Percentiles rank a stretch among this genome's conserved stretches.
Conservation (phyloP, 129 eudicot species). For the Centrapalus pauciflorus region DNA sequence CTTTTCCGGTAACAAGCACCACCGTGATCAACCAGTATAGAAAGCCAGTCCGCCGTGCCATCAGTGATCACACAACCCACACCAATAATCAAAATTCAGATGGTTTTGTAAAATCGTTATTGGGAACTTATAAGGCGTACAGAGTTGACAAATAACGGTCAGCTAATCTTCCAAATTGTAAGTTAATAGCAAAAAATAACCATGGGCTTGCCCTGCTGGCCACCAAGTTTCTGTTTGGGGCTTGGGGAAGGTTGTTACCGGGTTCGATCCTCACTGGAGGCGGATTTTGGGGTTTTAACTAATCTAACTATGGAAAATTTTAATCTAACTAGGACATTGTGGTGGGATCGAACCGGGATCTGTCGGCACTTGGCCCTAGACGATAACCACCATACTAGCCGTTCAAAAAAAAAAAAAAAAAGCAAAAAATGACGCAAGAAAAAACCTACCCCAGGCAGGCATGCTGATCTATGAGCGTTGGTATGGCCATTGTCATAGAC, state of each 20-base stretch:
- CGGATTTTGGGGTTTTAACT: too few species aligned
- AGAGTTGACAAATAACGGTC: constrained; percentile 24
- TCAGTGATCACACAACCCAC: constrained; percentile 14
- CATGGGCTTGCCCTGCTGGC: too few species aligned
- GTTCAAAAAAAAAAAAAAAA: too few species aligned
- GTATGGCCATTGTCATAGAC: background rate
- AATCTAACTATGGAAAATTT: too few species aligned
- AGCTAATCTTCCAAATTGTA: background rate
- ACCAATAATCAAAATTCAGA: background rate
- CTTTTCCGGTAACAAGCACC: constrained; percentile 21
- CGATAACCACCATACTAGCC: too few species aligned
- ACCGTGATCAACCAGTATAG: constrained; percentile 17
- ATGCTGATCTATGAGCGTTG: constrained; percentile 6
- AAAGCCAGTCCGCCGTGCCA: constrained; percentile 26
- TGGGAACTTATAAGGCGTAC: constrained; percentile 22
- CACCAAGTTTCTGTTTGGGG: too few species aligned
- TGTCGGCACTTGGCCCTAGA: too few species aligned
- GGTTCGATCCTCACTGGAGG: too few species aligned
- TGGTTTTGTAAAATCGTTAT: background rate
- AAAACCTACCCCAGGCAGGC: constrained; percentile 26
- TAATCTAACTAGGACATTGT: too few species aligned
- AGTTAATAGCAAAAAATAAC: constrained; percentile 8
- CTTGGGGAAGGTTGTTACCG: too few species aligned
- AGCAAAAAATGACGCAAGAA: constrained; percentile 15
- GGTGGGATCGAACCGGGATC: too few species aligned